Conservation (phyloP, 2,329 filamentous ascomycete species). For the Calonectria fujianensis region DNA sequence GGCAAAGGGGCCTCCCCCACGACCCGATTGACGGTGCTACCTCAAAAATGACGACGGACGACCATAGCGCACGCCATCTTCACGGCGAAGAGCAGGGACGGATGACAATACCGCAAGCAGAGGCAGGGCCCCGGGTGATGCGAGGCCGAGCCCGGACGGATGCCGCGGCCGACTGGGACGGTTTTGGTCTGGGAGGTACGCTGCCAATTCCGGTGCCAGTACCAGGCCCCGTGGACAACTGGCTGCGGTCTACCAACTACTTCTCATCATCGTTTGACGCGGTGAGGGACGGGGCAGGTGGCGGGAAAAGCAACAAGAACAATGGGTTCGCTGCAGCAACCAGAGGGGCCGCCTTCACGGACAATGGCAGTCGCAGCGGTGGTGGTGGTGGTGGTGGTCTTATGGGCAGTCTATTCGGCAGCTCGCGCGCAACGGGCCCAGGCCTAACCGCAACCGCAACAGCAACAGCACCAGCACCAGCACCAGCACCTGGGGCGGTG, state of each 20-base stretch:
- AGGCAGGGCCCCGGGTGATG: constrained; percentile 16
- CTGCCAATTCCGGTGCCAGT: constrained; percentile 38
- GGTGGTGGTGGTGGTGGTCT: constrained; percentile 8
- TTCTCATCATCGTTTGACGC: constrained; percentile 31
- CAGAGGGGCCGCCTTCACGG: neutral
- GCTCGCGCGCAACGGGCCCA: neutral
- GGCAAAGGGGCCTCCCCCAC: constrained; percentile 37
- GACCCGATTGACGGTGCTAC: constrained; percentile 22
- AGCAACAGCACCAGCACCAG: neutral
- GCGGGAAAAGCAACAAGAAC: constrained; percentile 3
- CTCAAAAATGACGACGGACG: constrained; percentile 20
- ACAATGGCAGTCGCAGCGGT: neutral
- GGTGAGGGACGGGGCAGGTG: constrained; percentile 17
- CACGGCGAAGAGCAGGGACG: neutral
- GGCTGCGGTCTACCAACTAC: constrained; percentile 35
- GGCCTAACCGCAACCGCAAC: neutral
- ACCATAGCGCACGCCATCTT: neutral
- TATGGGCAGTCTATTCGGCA: constrained; percentile 12
- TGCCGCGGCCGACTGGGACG: constrained; percentile 18
- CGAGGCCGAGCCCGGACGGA: constrained; percentile 39
- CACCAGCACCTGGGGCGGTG: constrained; percentile 1
- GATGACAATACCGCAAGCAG: constrained; percentile 13
- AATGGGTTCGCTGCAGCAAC: neutral
- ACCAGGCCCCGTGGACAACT: constrained; percentile 35
- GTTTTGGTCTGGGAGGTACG: constrained; percentile 24